These are phyloP conservation scores for Yarrowia sp. DNA, from an alignment of 805 yeast species.

Conservation along the genomic window DNA sequence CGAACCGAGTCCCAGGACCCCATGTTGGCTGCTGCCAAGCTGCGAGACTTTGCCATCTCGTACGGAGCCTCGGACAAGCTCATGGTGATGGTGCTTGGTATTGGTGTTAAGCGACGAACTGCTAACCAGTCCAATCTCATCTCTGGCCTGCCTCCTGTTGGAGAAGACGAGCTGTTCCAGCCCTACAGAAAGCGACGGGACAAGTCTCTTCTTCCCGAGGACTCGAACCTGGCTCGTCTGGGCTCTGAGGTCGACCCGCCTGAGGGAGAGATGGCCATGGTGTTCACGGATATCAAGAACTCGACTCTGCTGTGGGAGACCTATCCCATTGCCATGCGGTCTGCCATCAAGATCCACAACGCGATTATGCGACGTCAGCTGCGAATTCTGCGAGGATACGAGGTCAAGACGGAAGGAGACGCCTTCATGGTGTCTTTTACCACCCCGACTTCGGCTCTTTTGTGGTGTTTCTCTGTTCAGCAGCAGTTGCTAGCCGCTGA, in stretches of 20 bases:
- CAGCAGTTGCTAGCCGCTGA: slow-evolving; percentile 80
- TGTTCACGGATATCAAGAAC: slow-evolving; percentile 95
- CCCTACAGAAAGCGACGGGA: slow-evolving; percentile 54
- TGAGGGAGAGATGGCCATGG: slow-evolving; percentile 91
- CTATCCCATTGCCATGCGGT: slow-evolving; percentile 91
- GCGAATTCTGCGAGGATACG: slow-evolving; percentile 94
- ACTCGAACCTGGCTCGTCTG: slow-evolving; percentile 78
- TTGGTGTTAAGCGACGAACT: slow-evolving; percentile 45
- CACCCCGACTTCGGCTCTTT: slow-evolving; percentile 83
- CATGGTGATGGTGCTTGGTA: slow-evolving; percentile 79
- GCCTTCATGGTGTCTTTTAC: slow-evolving; percentile 98
- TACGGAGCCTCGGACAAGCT: slow-evolving; percentile 85
- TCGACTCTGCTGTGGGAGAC: slow-evolving; percentile 95
- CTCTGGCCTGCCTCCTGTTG: slow-evolving; percentile 41
- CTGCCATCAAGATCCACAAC: slow-evolving; percentile 94
- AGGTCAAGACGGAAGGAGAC: slow-evolving; percentile 99
- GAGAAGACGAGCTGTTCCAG: slow-evolving; percentile 49
- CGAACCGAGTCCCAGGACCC: slow-evolving; percentile 79
- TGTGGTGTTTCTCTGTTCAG: slow-evolving; percentile 96
- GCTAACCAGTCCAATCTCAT: slow-evolving; percentile 46
- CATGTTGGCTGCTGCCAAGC: slow-evolving; percentile 87
- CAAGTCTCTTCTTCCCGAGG: slow-evolving; percentile 64
- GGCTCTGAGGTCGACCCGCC: slow-evolving; percentile 92
- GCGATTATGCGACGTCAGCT: slow-evolving; percentile 92
- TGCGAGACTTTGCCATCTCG: slow-evolving; percentile 92